These are phyloP conservation scores for Lentinula sp. DNA, from an alignment of 768 basidiomycete species.

Conservation along the genomic window DNA sequence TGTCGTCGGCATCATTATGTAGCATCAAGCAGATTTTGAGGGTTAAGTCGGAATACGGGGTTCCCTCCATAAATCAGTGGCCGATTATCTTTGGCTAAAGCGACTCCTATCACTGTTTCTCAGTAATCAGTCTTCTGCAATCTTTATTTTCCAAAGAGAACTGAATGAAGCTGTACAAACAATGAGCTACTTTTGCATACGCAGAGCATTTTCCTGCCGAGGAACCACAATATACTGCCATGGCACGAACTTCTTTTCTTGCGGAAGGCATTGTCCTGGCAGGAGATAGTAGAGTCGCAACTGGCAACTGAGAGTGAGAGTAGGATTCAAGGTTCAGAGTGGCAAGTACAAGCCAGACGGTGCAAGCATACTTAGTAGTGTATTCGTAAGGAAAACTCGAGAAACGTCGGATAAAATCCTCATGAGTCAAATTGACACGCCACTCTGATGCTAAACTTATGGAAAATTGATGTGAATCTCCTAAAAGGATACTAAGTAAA, in stretches of 20 bases:
- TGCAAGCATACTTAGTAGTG: too few relatives aligned
- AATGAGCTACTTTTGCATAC: conserved; percentile 61
- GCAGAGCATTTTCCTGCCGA: conserved; percentile 57
- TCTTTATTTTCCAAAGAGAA: not conserved
- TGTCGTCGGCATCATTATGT: conserved; percentile 26
- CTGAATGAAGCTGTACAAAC: conserved; percentile 31
- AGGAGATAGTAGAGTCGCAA: conserved; percentile 7
- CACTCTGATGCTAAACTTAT: too few relatives aligned
- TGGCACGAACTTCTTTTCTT: conserved; percentile 20
- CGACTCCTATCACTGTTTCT: conserved; percentile 59
- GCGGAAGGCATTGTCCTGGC: not conserved
- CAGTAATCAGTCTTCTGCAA: not conserved
- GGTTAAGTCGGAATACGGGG: conserved; percentile 82
- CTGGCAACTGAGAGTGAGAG: too few relatives aligned
- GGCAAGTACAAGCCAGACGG: too few relatives aligned
- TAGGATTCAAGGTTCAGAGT: too few relatives aligned
- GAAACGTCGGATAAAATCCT: too few relatives aligned
- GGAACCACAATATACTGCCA: conserved; percentile 86
- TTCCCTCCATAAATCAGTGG: conserved; percentile 49
- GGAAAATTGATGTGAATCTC: too few relatives aligned
- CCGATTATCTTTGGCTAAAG: conserved; percentile 53
- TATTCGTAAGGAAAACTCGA: too few relatives aligned
- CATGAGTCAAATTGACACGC: too few relatives aligned
- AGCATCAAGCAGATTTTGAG: conserved; percentile 56
- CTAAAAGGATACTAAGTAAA: too few relatives aligned